These are phyloP conservation scores for Yarrowia bubula DNA, from an alignment of 805 yeast genomes.

Conservation along the genomic window DNA sequence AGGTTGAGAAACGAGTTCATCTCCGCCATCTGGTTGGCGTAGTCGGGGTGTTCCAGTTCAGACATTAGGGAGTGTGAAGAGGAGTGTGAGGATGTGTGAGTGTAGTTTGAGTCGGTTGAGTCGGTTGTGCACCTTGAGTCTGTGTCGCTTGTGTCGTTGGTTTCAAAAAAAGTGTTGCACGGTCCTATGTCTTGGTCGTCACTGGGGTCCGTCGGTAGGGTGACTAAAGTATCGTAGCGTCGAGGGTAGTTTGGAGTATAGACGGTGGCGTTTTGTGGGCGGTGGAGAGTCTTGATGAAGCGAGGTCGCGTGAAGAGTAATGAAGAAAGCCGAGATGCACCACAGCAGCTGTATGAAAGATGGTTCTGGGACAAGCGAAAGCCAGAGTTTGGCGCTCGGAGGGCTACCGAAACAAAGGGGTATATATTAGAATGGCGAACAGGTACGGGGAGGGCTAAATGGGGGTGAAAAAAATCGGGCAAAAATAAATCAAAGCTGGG, in stretches of 20 bases:
- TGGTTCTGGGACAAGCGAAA: neutral
- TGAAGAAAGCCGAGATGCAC: conserved; percentile 8
- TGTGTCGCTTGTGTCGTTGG: no score
- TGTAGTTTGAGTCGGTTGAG: no score
- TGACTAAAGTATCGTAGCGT: no score
- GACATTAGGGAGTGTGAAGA: neutral
- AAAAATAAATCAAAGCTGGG: neutral
- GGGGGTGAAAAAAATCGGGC: neutral
- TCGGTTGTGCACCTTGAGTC: no score
- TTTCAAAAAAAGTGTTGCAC: no score
- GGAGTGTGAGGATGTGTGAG: no score
- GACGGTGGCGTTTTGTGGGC: neutral
- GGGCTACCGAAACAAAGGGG: neutral
- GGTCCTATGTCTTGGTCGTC: neutral
- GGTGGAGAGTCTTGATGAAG: neutral
- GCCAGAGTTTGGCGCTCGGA: conserved; percentile 1
- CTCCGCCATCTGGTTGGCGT: conserved; percentile 25
- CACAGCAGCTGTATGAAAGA: neutral
- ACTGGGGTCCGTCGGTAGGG: no score
- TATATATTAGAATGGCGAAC: no score
- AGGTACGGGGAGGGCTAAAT: no score
- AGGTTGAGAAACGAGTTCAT: conserved; percentile 26
- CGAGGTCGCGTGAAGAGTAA: conserved; percentile 10
- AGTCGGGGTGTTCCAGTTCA: conserved; percentile 19
- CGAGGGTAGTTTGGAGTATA: no score